Evolutionary conservation across 2,329 filamentous ascomycete genomes (phyloP), one percentile per base, ranked within the genome.

Genomic region (Nigrospora sphaerica): DNA sequence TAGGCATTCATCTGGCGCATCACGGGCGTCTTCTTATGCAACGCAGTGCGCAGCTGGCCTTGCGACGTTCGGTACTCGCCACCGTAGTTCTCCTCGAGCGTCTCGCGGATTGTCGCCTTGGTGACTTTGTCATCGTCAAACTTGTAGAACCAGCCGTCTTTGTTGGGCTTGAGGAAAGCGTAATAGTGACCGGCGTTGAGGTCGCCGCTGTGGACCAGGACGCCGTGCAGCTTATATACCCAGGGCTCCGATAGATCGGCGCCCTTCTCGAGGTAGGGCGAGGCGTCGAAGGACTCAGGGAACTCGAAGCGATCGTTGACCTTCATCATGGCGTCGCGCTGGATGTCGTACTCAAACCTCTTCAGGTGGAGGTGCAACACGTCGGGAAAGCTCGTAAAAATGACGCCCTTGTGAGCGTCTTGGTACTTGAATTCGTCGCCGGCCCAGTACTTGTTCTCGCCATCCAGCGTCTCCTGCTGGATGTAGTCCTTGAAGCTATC

Each of bases 161-260:
- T 95, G 48, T 84, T 81, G 0, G 95, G 93, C 63, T 95, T 96
- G 57, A 98, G 71, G 67, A 95, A 98, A 1, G 93, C 93, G 62
- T 98, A 98, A 68, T 98, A 98, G 67, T 98, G 93, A 4, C 93
- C 93, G 12, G 95, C 92, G 64, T 98, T 96, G 46, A 97, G 77
- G 61, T 97, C 93, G 50, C 93, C 93, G 56, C 89, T 96, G 67
- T 98, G 93, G 7, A 98, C 93, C 39, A 98, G 75, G 18, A 98
- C 93, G 49, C 93, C 90, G 58, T 98, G 92, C 17, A 98, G 73
- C 63, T 95, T 87, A 67, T 98, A 98, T 38, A 82, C 77, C 81
- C 91, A 97, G 1, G 91, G 74, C 62, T 97, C 90, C 1, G 89
- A 93, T 62, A 75, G 86, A 63, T 96, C 91, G 23, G 89, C 88